Evolutionary conservation across 352 stramenopile species (phyloP).

Genomic region (Phytopythium kandeliae): DNA sequence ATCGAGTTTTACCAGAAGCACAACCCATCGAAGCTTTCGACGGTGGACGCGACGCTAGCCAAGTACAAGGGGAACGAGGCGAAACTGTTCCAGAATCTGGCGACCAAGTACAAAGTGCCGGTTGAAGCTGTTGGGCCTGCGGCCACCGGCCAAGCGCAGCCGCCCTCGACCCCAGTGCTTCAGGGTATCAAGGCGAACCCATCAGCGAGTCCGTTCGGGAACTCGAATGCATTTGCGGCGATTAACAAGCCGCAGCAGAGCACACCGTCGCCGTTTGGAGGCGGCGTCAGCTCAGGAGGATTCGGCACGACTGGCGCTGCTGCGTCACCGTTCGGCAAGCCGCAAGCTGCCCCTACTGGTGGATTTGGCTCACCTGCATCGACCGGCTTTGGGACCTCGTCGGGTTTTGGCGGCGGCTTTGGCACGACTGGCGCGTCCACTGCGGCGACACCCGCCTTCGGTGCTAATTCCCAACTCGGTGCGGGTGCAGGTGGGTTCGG

Average conservation of each 20-base stretch:
- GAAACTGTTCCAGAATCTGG: slow-evolving; percentile 69
- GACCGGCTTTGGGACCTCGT: slow-evolving; percentile 14
- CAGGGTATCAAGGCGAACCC: slow-evolving; percentile 29
- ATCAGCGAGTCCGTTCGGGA: slow-evolving; percentile 59
- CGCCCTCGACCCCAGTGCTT: slow-evolving; percentile 29
- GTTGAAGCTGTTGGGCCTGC: slow-evolving; percentile 2
- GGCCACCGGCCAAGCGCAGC: slow-evolving; percentile 5
- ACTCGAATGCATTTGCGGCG: slow-evolving; percentile 35
- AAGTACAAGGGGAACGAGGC: slow-evolving; percentile 89
- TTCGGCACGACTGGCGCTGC: slow-evolving; percentile 31
- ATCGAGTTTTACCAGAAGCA: slow-evolving; percentile 90
- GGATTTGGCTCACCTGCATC: slow-evolving; percentile 14
- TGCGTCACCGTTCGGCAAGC: slow-evolving; percentile 42
- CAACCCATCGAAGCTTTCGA: slow-evolving; percentile 85
- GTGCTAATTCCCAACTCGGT: slow-evolving; percentile 26
- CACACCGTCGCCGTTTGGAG: slow-evolving; percentile 20
- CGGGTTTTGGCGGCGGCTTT: slow-evolving; percentile 17
- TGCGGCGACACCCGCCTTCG: slow-evolving; percentile 9
- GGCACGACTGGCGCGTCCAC: slow-evolving; percentile 9
- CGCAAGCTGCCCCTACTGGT: slow-evolving; percentile 11
- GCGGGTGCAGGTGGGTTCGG: slow-evolving; percentile 24
- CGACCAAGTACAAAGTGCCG: slow-evolving; percentile 71
- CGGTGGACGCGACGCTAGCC: slow-evolving; percentile 81
- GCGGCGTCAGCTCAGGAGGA: slow-evolving; percentile 27
- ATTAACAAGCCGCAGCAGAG: slow-evolving; percentile 11